These are phyloP conservation scores for Scorias spongiosa DNA, from an alignment of 2,329 filamentous ascomycete species.

Conservation along the genomic window DNA sequence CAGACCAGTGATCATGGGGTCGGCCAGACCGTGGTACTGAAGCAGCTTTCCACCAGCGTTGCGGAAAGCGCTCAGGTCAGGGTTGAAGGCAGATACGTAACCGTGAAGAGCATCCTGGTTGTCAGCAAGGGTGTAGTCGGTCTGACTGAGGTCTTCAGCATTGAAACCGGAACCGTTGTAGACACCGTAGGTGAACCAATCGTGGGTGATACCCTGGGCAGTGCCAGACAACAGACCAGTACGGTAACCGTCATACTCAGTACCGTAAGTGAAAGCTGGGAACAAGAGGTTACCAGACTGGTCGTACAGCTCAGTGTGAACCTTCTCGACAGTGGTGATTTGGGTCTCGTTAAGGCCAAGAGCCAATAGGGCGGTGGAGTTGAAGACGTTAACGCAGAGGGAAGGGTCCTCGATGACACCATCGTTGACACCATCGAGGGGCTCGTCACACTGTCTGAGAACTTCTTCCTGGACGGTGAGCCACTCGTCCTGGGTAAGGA, in stretches of 20 bases:
- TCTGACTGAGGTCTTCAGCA: conserved; percentile 21
- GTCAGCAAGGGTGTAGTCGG: conserved; percentile 27
- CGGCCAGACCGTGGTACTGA: conserved; percentile 18
- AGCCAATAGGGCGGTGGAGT: conserved; percentile 18
- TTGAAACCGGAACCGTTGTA: conserved; percentile 31
- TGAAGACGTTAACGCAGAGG: conserved; percentile 28
- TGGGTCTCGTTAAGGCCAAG: conserved; percentile 30
- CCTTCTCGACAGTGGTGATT: conserved; percentile 27
- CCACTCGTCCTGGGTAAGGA: conserved; percentile 27
- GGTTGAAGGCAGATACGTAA: conserved; percentile 25
- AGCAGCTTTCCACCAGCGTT: conserved; percentile 30
- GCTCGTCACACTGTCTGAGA: conserved; percentile 35
- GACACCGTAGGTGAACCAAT: conserved; percentile 37
- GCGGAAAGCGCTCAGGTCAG: conserved; percentile 24
- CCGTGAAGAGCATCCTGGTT: conserved; percentile 25
- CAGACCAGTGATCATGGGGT: conserved; percentile 24
- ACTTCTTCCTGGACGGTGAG: conserved; percentile 27
- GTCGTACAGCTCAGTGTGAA: conserved; percentile 29
- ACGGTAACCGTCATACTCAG: conserved; percentile 24
- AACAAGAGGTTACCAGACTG: conserved; percentile 32
- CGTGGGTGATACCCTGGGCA: conserved; percentile 28
- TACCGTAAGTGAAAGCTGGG: conserved; percentile 36
- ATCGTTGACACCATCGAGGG: conserved; percentile 33
- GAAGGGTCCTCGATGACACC: conserved; percentile 33
- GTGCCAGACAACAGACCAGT: conserved; percentile 25